Percentiles rank a stretch among this genome's conserved stretches.
Evolutionary conservation across 257 asterid species (phyloP).

Genomic region (Nicotiana obtusifolia): DNA sequence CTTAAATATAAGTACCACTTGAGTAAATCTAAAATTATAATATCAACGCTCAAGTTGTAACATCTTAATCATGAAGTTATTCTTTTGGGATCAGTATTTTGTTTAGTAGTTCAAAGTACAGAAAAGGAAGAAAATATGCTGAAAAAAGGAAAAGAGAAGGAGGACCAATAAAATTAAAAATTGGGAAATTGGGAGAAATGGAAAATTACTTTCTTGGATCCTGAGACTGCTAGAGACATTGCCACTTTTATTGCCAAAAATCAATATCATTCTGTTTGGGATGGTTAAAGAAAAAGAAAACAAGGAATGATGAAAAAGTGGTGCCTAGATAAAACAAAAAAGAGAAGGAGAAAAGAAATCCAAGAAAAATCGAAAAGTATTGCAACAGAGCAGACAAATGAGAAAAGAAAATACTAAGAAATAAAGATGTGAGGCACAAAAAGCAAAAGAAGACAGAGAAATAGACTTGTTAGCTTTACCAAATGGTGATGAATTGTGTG

Average conservation of each 20-base stretch:
- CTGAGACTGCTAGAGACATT: constrained; percentile 28
- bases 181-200: constrained; percentile 28
- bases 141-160: not conserved
- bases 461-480: not conserved
- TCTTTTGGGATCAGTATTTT: not conserved
- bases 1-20: not conserved
- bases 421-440: constrained; percentile 4
- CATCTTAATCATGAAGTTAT: not conserved
- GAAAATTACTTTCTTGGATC: constrained; percentile 65
- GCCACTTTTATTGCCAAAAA: constrained; percentile 13
- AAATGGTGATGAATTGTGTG: constrained; percentile 32
- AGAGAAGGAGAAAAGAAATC: constrained; percentile 27
- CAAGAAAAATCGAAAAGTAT: constrained; percentile 28
- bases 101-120: not conserved
- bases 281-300: constrained; percentile 52
- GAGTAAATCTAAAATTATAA: not conserved
- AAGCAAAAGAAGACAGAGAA: not conserved
- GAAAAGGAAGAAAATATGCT: not conserved
- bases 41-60: not conserved
- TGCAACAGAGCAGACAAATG: constrained; percentile 14
- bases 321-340: constrained; percentile 12
- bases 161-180: constrained; percentile 3
- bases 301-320: constrained; percentile 61
- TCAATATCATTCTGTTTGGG: constrained; percentile 17
- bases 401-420: not conserved